Conservation (phyloP, 2,329 filamentous ascomycete species). For the Bipolaris bicolor region DNA sequence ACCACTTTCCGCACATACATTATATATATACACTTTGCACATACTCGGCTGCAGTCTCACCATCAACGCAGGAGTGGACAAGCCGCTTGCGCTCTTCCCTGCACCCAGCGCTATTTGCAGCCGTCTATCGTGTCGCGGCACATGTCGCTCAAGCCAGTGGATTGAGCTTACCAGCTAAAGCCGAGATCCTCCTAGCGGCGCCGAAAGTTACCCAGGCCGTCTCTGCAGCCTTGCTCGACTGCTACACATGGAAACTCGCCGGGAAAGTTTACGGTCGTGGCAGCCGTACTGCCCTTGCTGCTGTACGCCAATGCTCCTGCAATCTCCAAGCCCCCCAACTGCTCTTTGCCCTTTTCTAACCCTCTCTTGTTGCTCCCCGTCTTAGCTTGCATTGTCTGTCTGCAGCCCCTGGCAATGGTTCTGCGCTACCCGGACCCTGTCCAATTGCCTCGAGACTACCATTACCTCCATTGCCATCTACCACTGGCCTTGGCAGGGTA, state of each 20-base stretch:
- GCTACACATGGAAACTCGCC: slow-evolving; percentile 85
- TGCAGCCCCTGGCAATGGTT: slow-evolving; percentile 96
- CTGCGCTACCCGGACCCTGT: slow-evolving; percentile 89
- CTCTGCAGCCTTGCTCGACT: slow-evolving; percentile 80
- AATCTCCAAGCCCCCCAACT: slow-evolving; percentile 7
- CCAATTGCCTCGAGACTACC: slow-evolving; percentile 91
- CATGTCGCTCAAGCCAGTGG: slow-evolving; percentile 61
- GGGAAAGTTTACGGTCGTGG: slow-evolving; percentile 71
- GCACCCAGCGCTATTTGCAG: slow-evolving; percentile 86
- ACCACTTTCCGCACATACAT: too few species aligned
- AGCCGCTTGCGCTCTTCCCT: slow-evolving; percentile 86
- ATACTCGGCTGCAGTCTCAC: slow-evolving; percentile 35
- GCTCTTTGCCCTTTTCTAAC: neutral
- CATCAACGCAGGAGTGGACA: slow-evolving; percentile 79
- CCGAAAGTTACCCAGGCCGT: slow-evolving; percentile 79
- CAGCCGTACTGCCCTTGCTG: slow-evolving; percentile 69
- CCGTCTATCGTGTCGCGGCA: slow-evolving; percentile 70
- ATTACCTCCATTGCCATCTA: slow-evolving; percentile 80
- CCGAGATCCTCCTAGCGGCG: slow-evolving; percentile 71
- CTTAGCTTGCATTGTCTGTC: slow-evolving; percentile 71
- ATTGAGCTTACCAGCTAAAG: slow-evolving; percentile 62
- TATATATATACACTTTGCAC: too few species aligned
- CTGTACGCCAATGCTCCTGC: slow-evolving; percentile 61
- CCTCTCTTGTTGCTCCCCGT: neutral
- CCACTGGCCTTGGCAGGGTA: slow-evolving; percentile 80